Base-by-base conservation (phyloP, 2,329 filamentous ascomycete species). In the Proliferodiscus dingleyae region DNA sequence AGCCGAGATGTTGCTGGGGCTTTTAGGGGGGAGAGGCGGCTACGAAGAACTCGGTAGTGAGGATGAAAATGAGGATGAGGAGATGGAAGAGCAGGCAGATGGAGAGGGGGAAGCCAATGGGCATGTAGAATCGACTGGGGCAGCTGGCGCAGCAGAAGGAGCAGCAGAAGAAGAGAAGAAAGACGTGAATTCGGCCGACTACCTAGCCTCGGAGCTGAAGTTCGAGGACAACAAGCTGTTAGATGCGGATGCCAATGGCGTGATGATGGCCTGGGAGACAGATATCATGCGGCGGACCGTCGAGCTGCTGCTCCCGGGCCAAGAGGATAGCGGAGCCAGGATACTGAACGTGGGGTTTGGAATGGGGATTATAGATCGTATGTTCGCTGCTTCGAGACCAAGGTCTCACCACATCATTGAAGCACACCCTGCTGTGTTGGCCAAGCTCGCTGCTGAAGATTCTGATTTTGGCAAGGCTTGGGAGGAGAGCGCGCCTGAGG, bases 251-350 rank as follows among this genome's bases (percentile, higher is more conserved):
- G 75, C 81, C 51, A 95, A 95, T 63, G 88, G 87, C 42, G 87
- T 95, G 37, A 95, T 95, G 89, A 95, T 95, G 89, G 77, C 83
- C 30, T 95, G 89, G 89, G 89, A 95, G 66, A 85, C 83, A 2
- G 80, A 83, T 53, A 93, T 95, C 57, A 95, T 95, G 89, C 77
- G 78, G 49, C 76, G 78, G 41, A 88, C 85, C 44, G 87, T 89
- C 37, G 75, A 83, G 11, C 71, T 94, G 1, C 70, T 84, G 1
- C 71, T 83, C 4, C 71, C 71, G 0, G 60, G 68, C 34, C 69
- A 51, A 43, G 62, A 0, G 85, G 83, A 2, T 77, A 85, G 53
- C 78, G 81, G 37, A 13, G 11, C 30, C 10, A 34, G 32, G 32
- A 79, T 93, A 29, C 78, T 95, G 50, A 95, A 95, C 62, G 81